A percentile compares a stretch with the other conserved stretches of the same genome.
Conservation (phyloP, 2,329 filamentous ascomycete genomes). For the Aspergillus oerlinghausenensis region DNA sequence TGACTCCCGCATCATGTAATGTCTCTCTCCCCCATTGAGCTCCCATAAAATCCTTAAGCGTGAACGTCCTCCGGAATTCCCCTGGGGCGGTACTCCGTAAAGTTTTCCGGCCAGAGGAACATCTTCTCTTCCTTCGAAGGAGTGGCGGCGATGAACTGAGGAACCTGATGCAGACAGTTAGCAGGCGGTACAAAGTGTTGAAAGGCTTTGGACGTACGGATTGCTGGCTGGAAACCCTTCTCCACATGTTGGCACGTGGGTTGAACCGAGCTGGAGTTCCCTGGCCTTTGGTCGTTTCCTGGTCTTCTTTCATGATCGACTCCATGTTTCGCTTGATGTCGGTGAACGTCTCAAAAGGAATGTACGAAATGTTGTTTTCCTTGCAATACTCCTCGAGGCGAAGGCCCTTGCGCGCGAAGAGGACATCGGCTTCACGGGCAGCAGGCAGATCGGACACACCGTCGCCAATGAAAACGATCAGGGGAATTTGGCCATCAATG, state of each 20-base stretch:
- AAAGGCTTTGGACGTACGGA: conserved; percentile 37
- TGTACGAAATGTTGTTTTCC: conserved; percentile 57
- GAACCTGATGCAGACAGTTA: conserved; percentile 30
- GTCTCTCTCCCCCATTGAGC: too few relatives aligned
- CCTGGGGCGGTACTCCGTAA: conserved; percentile 43
- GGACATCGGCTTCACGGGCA: conserved; percentile 61
- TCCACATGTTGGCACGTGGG: conserved; percentile 65
- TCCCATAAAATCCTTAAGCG: neutral
- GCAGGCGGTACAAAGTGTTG: conserved; percentile 19
- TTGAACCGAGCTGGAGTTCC: conserved; percentile 61
- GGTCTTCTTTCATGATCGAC: conserved; percentile 56
- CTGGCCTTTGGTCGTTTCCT: conserved; percentile 55
- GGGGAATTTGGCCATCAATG: conserved; percentile 58
- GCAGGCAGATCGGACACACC: conserved; percentile 64
- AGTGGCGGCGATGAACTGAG: conserved; percentile 47
- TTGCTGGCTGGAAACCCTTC: conserved; percentile 56
- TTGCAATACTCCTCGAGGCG: conserved; percentile 63
- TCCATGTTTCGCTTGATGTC: conserved; percentile 60
- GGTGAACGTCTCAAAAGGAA: conserved; percentile 61
- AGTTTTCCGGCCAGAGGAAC: conserved; percentile 59
- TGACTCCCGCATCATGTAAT: neutral
- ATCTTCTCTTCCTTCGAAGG: conserved; percentile 57
- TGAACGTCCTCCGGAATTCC: conserved; percentile 13
- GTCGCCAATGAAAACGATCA: conserved; percentile 67
- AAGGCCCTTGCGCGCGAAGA: conserved; percentile 63